phyloP scores from a whole-genome alignment of 345 rosid genomes.

The Populus tremula region DNA sequence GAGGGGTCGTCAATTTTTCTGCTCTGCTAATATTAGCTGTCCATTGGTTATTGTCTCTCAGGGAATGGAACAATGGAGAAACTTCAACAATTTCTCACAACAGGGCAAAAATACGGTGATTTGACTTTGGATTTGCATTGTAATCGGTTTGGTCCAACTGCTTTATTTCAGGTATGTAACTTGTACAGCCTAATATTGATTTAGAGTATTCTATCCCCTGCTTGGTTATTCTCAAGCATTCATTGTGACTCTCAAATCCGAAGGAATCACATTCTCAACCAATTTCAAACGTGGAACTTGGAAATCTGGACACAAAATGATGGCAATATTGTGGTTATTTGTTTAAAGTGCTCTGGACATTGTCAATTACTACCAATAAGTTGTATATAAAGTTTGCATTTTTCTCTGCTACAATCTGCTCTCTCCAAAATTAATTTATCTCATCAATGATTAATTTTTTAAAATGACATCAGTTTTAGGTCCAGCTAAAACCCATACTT shows the following conservation, averaged over 20 bases:
- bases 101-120: constrained; percentile 74
- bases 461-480: too few relatives aligned
- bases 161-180: constrained; percentile 77
- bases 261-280: too few relatives aligned
- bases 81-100: constrained; percentile 61
- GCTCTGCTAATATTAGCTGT: constrained; percentile 11
- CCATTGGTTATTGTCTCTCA: constrained; percentile 35
- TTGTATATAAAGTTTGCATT: too few relatives aligned
- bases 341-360: too few relatives aligned
- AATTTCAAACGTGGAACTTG: too few relatives aligned
- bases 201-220: neutral
- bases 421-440: too few relatives aligned
- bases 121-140: constrained; percentile 90
- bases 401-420: too few relatives aligned
- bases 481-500: too few relatives aligned
- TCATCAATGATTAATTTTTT: too few relatives aligned
- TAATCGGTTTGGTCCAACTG: constrained; percentile 90
- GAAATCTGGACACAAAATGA: too few relatives aligned
- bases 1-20: neutral
- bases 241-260: neutral
- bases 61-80: constrained; percentile 97
- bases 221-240: neutral
- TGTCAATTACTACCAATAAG: too few relatives aligned
- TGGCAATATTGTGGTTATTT: too few relatives aligned
- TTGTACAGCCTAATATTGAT: neutral